A percentile compares a stretch with the other conserved stretches of the same genome.
phyloP scores from a whole-genome alignment of 2,329 filamentous ascomycete genomes.

The Monilinia aucupariae region DNA sequence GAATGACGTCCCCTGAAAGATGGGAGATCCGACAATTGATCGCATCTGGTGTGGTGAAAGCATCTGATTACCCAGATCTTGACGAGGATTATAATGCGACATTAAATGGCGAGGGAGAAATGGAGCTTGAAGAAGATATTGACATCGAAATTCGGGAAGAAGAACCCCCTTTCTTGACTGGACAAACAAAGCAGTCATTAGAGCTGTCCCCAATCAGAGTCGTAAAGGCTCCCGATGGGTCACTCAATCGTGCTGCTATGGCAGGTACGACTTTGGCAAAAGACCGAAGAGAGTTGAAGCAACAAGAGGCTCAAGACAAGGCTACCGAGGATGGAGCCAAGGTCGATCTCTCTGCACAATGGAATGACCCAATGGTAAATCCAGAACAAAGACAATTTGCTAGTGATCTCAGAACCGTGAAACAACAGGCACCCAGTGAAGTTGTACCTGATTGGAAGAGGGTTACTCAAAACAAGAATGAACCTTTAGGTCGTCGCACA shows the following conservation, averaged over 20 bases:
- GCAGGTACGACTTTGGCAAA: constrained; percentile 82
- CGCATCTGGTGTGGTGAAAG: constrained; percentile 87
- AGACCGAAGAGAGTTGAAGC: constrained; percentile 80
- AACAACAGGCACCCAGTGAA: constrained; percentile 54
- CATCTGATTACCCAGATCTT: constrained; percentile 87
- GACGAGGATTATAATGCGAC: constrained; percentile 91
- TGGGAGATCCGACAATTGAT: constrained; percentile 98
- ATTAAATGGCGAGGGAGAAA: constrained; percentile 74
- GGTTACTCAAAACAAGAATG: constrained; percentile 71
- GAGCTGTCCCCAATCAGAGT: constrained; percentile 94
- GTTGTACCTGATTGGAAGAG: constrained; percentile 89
- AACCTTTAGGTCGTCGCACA: constrained; percentile 79
- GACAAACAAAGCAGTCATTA: constrained; percentile 92
- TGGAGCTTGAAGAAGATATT: constrained; percentile 92
- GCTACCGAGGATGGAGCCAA: constrained; percentile 66
- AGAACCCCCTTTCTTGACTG: constrained; percentile 90
- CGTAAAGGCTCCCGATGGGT: constrained; percentile 97
- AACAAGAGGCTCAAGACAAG: constrained; percentile 79
- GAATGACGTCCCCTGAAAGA: constrained; percentile 91
- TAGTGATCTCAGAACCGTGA: constrained; percentile 69
- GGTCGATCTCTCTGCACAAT: constrained; percentile 81
- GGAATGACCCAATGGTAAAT: constrained; percentile 94
- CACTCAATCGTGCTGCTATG: constrained; percentile 94
- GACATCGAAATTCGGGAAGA: constrained; percentile 97
- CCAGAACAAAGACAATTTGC: constrained; percentile 85